phyloP scores from a whole-genome alignment of 345 rosid species.

The Boechera divaricarpa region DNA sequence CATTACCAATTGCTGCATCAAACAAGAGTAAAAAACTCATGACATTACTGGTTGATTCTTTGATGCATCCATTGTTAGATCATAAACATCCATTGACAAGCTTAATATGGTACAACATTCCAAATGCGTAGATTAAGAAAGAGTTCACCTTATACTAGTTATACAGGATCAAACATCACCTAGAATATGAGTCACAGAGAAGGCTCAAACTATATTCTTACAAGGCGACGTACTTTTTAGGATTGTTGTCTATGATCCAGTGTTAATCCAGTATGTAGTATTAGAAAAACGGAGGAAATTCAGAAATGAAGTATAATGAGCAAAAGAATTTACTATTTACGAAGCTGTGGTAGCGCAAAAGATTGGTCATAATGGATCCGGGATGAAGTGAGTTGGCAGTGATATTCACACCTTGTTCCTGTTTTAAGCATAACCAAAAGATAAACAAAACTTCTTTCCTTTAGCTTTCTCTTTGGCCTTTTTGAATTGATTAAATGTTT shows the following conservation, averaged over 20 bases:
- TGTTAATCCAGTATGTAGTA: not conserved
- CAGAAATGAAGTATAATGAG: not conserved
- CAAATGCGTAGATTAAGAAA: not conserved
- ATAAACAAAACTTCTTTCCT: not conserved
- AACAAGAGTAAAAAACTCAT: not conserved
- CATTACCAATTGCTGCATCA: slow-evolving; percentile 52
- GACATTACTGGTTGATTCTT: not conserved
- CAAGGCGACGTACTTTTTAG: not conserved
- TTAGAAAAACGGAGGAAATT: not conserved
- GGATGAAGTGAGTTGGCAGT: slow-evolving; percentile 85
- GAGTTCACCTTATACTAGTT: not conserved
- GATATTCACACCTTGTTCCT: slow-evolving; percentile 66
- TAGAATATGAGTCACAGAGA: slow-evolving; percentile 7
- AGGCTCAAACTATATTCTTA: slow-evolving; percentile 14
- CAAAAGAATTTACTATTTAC: slow-evolving; percentile 45
- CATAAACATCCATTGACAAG: slow-evolving; percentile 19
- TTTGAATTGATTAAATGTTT: not conserved
- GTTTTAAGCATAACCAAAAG: slow-evolving; percentile 39
- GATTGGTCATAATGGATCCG: slow-evolving; percentile 68
- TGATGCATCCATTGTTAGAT: slow-evolving; percentile 6
- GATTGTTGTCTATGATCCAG: not conserved
- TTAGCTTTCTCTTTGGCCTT: slow-evolving; percentile 17
- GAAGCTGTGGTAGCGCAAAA: slow-evolving; percentile 57
- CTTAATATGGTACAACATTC: not conserved
- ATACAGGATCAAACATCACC: slow-evolving; percentile 1